phyloP scores from a whole-genome alignment of 306 rosid genomes.

The Heteromeles arbutifolia region DNA sequence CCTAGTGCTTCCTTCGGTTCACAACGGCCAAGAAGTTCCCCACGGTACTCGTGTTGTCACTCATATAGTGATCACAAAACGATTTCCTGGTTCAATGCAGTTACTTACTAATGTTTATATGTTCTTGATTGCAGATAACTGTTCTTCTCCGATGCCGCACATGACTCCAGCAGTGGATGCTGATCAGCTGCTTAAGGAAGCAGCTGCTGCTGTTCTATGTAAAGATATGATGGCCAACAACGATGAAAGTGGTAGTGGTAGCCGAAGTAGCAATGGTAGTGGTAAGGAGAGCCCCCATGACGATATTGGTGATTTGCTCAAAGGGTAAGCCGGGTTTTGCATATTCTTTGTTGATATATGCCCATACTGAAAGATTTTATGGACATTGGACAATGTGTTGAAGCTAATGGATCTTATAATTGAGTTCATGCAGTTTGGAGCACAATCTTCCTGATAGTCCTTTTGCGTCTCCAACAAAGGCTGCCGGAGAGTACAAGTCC shows the following conservation, averaged over 20 bases:
- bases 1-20: constrained; percentile 42
- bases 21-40: constrained; percentile 36
- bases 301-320: constrained; percentile 54
- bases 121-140: constrained; percentile 42
- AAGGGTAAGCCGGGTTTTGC: constrained; percentile 43
- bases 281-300: constrained; percentile 37
- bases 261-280: neutral
- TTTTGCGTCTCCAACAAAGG: constrained; percentile 92
- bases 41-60: constrained; percentile 33
- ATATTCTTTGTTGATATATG: constrained; percentile 10
- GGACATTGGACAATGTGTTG: neutral
- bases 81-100: neutral
- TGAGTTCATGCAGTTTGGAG: constrained; percentile 68
- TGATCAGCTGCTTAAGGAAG: constrained; percentile 29
- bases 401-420: constrained; percentile 12
- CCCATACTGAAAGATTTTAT: neutral
- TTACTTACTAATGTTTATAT: neutral
- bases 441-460: constrained; percentile 97
- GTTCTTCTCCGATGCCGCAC: constrained; percentile 23
- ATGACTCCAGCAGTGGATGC: constrained; percentile 19
- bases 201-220: constrained; percentile 8
- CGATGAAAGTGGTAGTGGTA: constrained; percentile 33
- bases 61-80: neutral
- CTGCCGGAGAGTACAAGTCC: constrained; percentile 37
- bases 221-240: constrained; percentile 32